Evolutionary conservation across 2,329 filamentous ascomycete species (phyloP).

Genomic region (Arthrobotrys entomopaga): DNA sequence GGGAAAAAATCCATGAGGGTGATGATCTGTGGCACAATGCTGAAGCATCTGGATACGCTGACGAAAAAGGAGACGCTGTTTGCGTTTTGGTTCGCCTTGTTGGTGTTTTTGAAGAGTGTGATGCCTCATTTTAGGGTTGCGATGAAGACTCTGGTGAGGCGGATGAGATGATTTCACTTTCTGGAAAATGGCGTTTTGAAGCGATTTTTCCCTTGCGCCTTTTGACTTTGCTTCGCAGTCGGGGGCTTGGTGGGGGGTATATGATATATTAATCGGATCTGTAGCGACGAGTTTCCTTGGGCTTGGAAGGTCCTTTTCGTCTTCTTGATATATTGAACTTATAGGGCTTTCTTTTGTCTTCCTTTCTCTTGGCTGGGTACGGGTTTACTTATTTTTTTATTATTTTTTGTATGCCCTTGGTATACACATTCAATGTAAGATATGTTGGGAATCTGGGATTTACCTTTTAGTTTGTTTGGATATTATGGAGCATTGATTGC

Average conservation of each 20-base stretch:
- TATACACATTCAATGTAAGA: slow-evolving; percentile 4
- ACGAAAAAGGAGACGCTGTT: slow-evolving; percentile 50
- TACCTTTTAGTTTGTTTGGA: background rate
- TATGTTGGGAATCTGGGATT: slow-evolving; percentile 11
- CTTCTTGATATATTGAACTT: background rate
- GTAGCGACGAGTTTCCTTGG: slow-evolving; percentile 48
- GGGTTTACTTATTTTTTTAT: background rate
- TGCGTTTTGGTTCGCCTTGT: slow-evolving; percentile 51
- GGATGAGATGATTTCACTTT: slow-evolving; percentile 31
- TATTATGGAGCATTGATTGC: slow-evolving; percentile 8
- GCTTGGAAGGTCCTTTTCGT: slow-evolving; percentile 1
- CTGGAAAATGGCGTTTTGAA: background rate
- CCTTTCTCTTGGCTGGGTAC: too few species aligned
- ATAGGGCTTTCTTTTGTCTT: slow-evolving; percentile 9
- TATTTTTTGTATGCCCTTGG: background rate
- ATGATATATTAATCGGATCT: background rate
- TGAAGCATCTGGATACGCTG: slow-evolving; percentile 43
- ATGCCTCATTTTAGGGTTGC: slow-evolving; percentile 48
- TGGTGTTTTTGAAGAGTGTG: slow-evolving; percentile 49
- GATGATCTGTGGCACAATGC: slow-evolving; percentile 38
- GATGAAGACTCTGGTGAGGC: slow-evolving; percentile 42
- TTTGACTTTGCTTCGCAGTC: background rate
- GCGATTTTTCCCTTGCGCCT: background rate
- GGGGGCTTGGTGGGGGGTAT: background rate
- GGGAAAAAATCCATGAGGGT: slow-evolving; percentile 46